Base-by-base conservation (phyloP, 768 basidiomycete species). In the Sutorius australiensis region DNA sequence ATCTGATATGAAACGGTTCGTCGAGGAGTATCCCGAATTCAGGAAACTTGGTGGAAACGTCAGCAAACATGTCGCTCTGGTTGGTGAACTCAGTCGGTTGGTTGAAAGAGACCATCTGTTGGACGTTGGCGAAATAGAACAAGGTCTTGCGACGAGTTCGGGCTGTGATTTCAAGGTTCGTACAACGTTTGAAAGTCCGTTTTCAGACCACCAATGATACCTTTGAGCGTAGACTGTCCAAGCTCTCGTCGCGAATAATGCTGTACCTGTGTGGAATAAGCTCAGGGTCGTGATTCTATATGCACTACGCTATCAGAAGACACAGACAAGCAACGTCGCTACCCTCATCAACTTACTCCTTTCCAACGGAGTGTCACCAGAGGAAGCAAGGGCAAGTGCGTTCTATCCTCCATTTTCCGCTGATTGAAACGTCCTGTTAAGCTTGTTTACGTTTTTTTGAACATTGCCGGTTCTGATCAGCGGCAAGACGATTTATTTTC, bases 1-100 rank as follows among this genome's bases (percentile, higher is more conserved):
- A 52, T 56, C 78, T 5, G 97, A 99, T 61, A 99, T 99, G 97
- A 98, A 98, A 69, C 84, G 80, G 9, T 95, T 95, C 61, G 90
- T 99, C 2, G 97, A 99, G 67, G 95, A 98, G 62, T 99, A 95
- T 71, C 97, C 97, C 1, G 97, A 99, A 70, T 98, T 98, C 65
- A 80, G 87, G 60, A 95, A 95, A 67, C 78, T 99, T 30, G 94
- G 97, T 1, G 95, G 95, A 9, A 99, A 99, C 67, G 97, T 99
- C 30, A 95, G 92, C 75, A 99, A 98, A 72, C 97, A 98, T 63
- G 97, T 98, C 19, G 92, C 95, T 7, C 73, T 99, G 21, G 97
- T 99, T 0, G 95, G 97, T 12, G 97, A 99, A 67, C 78, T 99
- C 55, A 95, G 93, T 64, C 78, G 95, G 54, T 72, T 98, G 42